A percentile compares a stretch with the other conserved stretches of the same genome.
Conservation (phyloP, 129 eudicot species). For the Flaveria robusta region DNA sequence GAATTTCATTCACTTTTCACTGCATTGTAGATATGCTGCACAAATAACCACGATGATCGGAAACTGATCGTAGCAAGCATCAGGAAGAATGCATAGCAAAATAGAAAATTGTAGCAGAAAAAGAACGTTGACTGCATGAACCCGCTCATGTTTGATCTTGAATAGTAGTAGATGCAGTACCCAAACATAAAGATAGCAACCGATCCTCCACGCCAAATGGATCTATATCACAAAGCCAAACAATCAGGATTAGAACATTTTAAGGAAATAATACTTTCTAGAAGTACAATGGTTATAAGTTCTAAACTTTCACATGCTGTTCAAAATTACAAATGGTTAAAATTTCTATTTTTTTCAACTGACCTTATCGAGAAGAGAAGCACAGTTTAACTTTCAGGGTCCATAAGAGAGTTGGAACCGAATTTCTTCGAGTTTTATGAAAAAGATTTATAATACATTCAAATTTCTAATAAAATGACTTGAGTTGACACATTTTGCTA, state of each 20-base stretch:
- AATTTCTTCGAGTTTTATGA: no score
- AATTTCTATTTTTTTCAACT: background rate
- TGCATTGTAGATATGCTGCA: conserved; percentile 63
- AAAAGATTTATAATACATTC: no score
- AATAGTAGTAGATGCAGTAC: conserved; percentile 57
- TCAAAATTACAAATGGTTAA: background rate
- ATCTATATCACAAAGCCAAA: conserved; percentile 53
- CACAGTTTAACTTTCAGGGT: background rate
- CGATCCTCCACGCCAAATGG: conserved; percentile 81
- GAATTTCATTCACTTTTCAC: conserved; percentile 69
- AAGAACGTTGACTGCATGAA: conserved; percentile 66
- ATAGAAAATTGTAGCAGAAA: conserved; percentile 67
- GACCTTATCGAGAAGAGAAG: background rate
- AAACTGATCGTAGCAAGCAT: conserved; percentile 77
- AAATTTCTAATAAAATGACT: no score
- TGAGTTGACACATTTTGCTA: no score
- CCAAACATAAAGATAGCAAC: conserved; percentile 73
- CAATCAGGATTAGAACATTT: conserved; percentile 5
- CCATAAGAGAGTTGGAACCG: no score
- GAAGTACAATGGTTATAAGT: background rate
- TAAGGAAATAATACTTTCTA: background rate
- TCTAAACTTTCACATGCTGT: no score
- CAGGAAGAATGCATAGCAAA: conserved; percentile 83
- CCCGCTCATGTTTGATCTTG: conserved; percentile 79
- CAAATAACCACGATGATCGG: conserved; percentile 66